Evolutionary conservation across 768 basidiomycete genomes (phyloP).

Genomic region (Boletus rex-veris): DNA sequence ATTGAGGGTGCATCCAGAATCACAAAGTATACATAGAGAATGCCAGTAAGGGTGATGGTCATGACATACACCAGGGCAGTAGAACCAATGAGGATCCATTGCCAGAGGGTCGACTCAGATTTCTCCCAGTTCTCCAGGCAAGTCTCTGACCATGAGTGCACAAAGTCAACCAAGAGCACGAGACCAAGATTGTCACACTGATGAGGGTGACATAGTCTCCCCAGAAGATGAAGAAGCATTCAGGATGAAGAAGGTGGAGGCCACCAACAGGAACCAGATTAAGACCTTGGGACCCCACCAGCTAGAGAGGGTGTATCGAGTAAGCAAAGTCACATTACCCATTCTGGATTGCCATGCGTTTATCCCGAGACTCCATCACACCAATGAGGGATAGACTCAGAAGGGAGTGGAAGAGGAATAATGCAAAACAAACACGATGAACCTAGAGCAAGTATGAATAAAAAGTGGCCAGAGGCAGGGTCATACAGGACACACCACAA

Average conservation of each 20-base stretch:
- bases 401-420: conserved; percentile 83
- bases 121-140: conserved; percentile 96
- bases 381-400: conserved; percentile 79
- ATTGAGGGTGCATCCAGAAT: conserved; percentile 83
- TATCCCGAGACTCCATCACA: conserved; percentile 85
- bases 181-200: conserved; percentile 90
- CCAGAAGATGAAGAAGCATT: conserved; percentile 99
- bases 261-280: conserved; percentile 79
- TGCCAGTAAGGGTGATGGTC: conserved; percentile 78
- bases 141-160: conserved; percentile 97
- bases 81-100: conserved; percentile 91
- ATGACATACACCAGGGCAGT: conserved; percentile 86
- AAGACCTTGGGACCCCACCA: conserved; percentile 99
- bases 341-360: conserved; percentile 94
- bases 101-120: conserved; percentile 85
- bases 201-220: conserved; percentile 90
- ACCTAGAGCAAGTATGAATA: conserved; percentile 44
- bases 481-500: conserved; percentile 62
- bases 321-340: conserved; percentile 51
- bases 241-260: conserved; percentile 89
- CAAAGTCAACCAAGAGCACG: conserved; percentile 96
- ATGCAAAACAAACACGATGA: conserved; percentile 95
- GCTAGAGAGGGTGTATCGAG: conserved; percentile 37
- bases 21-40: conserved; percentile 93
- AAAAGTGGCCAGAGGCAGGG: background rate